Percentiles rank a stretch among this genome's conserved stretches.
phyloP scores from a whole-genome alignment of 208 protist species.

The Trypanosoma cruzi region DNA sequence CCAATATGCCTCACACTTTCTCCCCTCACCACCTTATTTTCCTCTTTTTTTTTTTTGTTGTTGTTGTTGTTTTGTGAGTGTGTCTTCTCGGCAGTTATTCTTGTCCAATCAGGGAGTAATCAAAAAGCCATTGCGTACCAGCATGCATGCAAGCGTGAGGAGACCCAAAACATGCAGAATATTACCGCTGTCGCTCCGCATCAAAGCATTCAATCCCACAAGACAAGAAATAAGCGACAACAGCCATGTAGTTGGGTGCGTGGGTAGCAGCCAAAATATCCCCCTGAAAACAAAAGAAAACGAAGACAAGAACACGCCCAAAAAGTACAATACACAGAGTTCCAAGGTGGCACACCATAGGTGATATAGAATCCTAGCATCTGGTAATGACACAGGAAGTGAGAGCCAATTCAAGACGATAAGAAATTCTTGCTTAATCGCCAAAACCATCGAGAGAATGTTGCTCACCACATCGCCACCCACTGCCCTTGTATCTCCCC shows the following conservation, averaged over 20 bases:
- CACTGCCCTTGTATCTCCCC: not conserved
- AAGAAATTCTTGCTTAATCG: slow-evolving; percentile 1
- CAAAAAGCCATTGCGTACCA: slow-evolving; percentile 66
- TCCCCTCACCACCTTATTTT: not conserved
- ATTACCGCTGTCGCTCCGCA: slow-evolving; percentile 28
- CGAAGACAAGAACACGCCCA: slow-evolving; percentile 41
- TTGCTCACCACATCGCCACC: slow-evolving; percentile 3
- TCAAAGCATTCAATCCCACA: slow-evolving; percentile 28
- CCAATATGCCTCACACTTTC: not conserved
- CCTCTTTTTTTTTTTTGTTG: not conserved
- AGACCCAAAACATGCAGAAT: slow-evolving; percentile 23
- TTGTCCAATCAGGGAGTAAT: slow-evolving; percentile 1
- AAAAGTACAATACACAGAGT: slow-evolving; percentile 51
- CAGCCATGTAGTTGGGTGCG: slow-evolving; percentile 73
- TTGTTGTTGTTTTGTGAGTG: not conserved
- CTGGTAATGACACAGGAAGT: slow-evolving; percentile 4
- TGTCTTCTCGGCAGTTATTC: not conserved
- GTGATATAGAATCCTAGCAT: slow-evolving; percentile 22
- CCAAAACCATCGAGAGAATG: slow-evolving; percentile 4
- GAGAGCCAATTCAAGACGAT: not conserved
- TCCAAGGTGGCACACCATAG: slow-evolving; percentile 28
- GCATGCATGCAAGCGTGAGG: slow-evolving; percentile 27
- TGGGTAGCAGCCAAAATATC: slow-evolving; percentile 50
- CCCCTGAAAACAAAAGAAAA: slow-evolving; percentile 31
- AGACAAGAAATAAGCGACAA: slow-evolving; percentile 39